Evolutionary conservation across 306 rosid species (phyloP), one percentile per base, ranked within the genome.

Genomic region (Quercus gilva): DNA sequence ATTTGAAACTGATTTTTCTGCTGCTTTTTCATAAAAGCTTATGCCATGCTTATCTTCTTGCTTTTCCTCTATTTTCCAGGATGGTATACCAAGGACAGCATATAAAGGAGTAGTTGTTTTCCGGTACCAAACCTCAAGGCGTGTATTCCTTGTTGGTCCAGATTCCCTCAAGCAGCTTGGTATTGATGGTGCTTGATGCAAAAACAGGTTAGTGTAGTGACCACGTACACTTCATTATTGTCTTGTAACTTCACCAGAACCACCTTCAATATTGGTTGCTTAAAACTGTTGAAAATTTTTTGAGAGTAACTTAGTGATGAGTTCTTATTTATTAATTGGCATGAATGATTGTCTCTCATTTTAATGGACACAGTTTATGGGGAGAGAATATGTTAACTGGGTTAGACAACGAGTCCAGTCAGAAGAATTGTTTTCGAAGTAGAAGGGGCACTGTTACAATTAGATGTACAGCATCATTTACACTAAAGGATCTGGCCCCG

Each of bases 31-130:
- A 29, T 64, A 1, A 15, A 18, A 19, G 37, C 35, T 9, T 13
- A 4, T 6, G 37, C 51, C 35, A 2, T 49, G 23, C 29, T 28
- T 31, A 17, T 56, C 18, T 55, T 35, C 37, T 20, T 83, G 73
- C 25, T 26, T 83, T 69, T 56, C 65, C 76, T 76, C 10, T 1
- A 71, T 77, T 80, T 85, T 81, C 51, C 86, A 95, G 99, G 99
- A 95, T 82, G 98, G 98, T 71, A 84, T 95, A 78, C 99, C 99
- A 41, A 90, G 99, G 87, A 83, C 99, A 20, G 94, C 99, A 18
- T 92, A 92, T 76, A 95, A 91, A 87, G 97, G 98, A 72, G 87
- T 95, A 71, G 98, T 95, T 12, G 95, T 90, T 89, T 92, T 95
- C 89, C 89, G 98, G 74, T 82, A 87, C 86, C 87, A 88, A 77